Evolutionary conservation across 2,329 filamentous ascomycete genomes (phyloP), one percentile per base, ranked within the genome.

Genomic region (Apiospora pterosperma): DNA sequence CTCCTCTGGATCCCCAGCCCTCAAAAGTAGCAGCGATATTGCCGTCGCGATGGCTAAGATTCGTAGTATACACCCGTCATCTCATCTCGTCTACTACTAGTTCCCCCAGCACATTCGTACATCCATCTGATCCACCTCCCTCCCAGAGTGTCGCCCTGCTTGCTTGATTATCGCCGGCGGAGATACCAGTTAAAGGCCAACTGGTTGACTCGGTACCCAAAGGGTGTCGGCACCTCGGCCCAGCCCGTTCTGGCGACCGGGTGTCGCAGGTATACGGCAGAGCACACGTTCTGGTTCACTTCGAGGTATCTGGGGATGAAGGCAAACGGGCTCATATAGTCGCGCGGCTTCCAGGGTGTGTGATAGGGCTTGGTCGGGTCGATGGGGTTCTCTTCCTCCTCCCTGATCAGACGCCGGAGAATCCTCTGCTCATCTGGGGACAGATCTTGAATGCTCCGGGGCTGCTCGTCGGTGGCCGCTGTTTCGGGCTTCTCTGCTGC

Each of bases 251-350:
- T 85, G 31, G 93, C 96, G 52, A 98, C 95, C 0, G 96, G 96
- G 81, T 99, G 95, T 65, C 96, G 87, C 67, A 99, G 81, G 77
- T 99, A 99, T 44, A 99, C 93, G 12, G 96, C 96, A 1, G 94
- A 90, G 79, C 96, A 99, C 72, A 98, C 91, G 74, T 94, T 96
- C 78, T 97, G 96, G 83, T 98, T 97, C 71, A 99, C 96, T 81
- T 99, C 96, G 66, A 99, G 87, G 78, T 98, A 99, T 63, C 92
- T 84, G 12, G 96, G 96, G 70, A 99, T 93, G 78, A 97, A 97
- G 28, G 94, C 93, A 78, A 99, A 99, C 0, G 94, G 89, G 62
- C 87, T 85, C 92, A 99, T 96, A 79, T 87, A 98, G 62, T 90
- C 85, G 64, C 93, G 86, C 14, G 96, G 96, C 69, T 85, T 81